Evolutionary conservation across 73 alveolate genomes (phyloP), one percentile per base, ranked within the genome.

Genomic region (Breviolum minutum): DNA sequence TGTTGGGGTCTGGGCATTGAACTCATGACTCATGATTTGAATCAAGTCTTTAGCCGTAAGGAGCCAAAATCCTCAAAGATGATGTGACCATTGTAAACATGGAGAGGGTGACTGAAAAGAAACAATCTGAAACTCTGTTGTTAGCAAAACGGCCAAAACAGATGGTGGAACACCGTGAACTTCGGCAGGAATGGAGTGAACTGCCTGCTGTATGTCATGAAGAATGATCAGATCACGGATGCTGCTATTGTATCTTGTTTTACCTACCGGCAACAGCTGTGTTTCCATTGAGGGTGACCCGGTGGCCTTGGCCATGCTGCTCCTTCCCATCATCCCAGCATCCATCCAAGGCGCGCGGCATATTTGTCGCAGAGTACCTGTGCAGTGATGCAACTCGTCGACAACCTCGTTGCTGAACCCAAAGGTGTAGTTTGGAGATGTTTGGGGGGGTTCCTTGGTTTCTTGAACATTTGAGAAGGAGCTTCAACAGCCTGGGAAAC

Each of bases 161-260:
- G 54, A 40, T 40, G 54, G 54, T 40, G 54, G 54, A 40, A 40
- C 54, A 40, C 54, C 54, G 5, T 40, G 54, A 40, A 40, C 54
- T 40, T 40, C 54, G 54, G 54, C 54, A 91, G 97, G 97, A 61
- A 92, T 62, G 98, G 98, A 6, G 98, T 92, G 98, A 91, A 92
- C 90, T 92, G 90, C 27, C n/a, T 92, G 91, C 98, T 92, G 77
- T 92, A 92, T 48, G 98, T 92, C 68, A 92, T 92, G 98, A 90
- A 82, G 82, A 92, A 92, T 26, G 90, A 88, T 8, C 98, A 90
- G 64, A 92, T 92, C 91, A 92, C 98, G 7, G 98, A 92, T 76
- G 98, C 73, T 61, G 98, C 98, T 66, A 92, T 92, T 9, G 98
- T 19, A 19, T n/a, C 97, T 60, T 54, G 88, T 32, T 27, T 9